Evolutionary conservation across 2,329 filamentous ascomycete genomes (phyloP).

Genomic region (Diaporthe sp.): DNA sequence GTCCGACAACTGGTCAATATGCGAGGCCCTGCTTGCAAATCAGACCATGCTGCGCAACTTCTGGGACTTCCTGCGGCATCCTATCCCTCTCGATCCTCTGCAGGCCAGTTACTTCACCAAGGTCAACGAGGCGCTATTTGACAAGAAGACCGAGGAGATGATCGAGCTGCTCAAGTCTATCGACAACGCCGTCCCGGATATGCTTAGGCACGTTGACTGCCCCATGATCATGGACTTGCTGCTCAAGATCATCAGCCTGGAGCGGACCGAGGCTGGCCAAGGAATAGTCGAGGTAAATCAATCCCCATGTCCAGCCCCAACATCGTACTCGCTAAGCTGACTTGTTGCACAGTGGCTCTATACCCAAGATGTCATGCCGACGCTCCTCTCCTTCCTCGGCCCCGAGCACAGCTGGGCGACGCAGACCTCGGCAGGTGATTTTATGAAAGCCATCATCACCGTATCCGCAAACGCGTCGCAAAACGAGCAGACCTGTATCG

Average conservation of each 20-base stretch:
- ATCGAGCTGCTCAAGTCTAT: constrained; percentile 87
- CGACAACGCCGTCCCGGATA: constrained; percentile 82
- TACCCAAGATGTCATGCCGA: constrained; percentile 86
- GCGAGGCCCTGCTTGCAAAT: constrained; percentile 91
- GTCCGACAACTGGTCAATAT: constrained; percentile 96
- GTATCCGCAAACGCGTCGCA: constrained; percentile 98
- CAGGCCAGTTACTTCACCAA: constrained; percentile 99
- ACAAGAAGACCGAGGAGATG: constrained; percentile 99
- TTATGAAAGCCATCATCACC: constrained; percentile 98
- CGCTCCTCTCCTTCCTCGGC: constrained; percentile 85
- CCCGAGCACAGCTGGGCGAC: constrained; percentile 88
- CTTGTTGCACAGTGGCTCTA: constrained; percentile 80
- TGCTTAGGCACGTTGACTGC: constrained; percentile 94
- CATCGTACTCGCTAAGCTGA: constrained; percentile 19
- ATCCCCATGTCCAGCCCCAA: too few relatives aligned
- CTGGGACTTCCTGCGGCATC: constrained; percentile 87
- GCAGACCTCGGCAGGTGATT: constrained; percentile 96
- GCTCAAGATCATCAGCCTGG: constrained; percentile 95
- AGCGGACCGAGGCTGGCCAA: constrained; percentile 89
- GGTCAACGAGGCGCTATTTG: constrained; percentile 96
- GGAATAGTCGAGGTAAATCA: constrained; percentile 88
- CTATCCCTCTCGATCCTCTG: constrained; percentile 88
- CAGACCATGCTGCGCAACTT: constrained; percentile 82
- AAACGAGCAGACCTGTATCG: constrained; percentile 98
- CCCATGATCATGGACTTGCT: constrained; percentile 98